A percentile compares a stretch with the other conserved stretches of the same genome.
Evolutionary conservation across 257 asterid species (phyloP).

Genomic region (Solanum boliviense): DNA sequence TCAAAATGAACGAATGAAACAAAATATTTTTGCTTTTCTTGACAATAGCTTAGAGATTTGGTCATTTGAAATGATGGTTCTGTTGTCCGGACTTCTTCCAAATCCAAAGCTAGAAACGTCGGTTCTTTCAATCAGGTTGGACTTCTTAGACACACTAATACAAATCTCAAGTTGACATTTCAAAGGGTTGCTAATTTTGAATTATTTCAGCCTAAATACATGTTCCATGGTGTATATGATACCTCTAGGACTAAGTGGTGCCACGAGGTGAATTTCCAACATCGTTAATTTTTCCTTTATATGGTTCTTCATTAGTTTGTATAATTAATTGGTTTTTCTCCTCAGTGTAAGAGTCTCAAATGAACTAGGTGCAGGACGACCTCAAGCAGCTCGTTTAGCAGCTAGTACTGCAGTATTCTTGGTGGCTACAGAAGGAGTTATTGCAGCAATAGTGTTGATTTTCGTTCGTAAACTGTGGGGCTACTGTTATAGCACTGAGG

Average conservation of each 20-base stretch:
- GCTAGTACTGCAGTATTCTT: slow-evolving; percentile 31
- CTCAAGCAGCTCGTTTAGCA: slow-evolving; percentile 46
- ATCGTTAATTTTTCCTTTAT: neutral
- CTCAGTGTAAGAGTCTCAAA: slow-evolving; percentile 52
- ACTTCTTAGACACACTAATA: neutral
- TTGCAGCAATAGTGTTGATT: slow-evolving; percentile 29
- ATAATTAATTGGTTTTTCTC: neutral
- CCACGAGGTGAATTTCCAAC: slow-evolving; percentile 27
- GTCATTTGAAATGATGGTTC: slow-evolving; percentile 67
- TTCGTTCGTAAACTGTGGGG: slow-evolving; percentile 50
- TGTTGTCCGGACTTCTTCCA: slow-evolving; percentile 62
- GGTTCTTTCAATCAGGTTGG: slow-evolving; percentile 54
- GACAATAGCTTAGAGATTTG: slow-evolving; percentile 53
- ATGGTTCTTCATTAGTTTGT: neutral
- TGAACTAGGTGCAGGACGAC: slow-evolving; percentile 54
- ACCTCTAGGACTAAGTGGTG: slow-evolving; percentile 65
- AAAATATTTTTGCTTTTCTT: neutral
- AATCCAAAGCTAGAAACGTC: slow-evolving; percentile 64
- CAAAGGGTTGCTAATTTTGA: neutral
- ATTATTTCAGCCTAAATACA: slow-evolving; percentile 40
- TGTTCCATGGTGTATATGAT: slow-evolving; percentile 48
- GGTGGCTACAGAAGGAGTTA: slow-evolving; percentile 34
- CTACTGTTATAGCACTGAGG: slow-evolving; percentile 43
- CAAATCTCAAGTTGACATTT: neutral
- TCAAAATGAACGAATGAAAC: neutral